A percentile compares a stretch with the other conserved stretches of the same genome.
Evolutionary conservation across 129 eudicot species (phyloP).

Genomic region (sunflower (Helianthus annuus)): DNA sequence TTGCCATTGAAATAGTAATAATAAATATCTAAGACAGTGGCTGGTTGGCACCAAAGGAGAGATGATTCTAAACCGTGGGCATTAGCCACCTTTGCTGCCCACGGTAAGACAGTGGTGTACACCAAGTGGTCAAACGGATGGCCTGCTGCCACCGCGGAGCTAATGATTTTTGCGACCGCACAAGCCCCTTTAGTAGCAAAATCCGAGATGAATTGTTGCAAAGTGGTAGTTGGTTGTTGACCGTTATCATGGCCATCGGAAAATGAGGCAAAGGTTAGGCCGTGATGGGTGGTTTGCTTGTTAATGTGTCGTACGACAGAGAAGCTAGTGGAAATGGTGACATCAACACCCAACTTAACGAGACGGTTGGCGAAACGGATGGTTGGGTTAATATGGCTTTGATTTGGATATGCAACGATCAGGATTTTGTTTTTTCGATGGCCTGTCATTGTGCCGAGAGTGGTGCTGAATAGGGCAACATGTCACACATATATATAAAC

Average conservation of each 20-base stretch:
- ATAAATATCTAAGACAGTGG: constrained; percentile 38
- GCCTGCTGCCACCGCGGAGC: neutral
- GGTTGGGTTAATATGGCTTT: constrained; percentile 50
- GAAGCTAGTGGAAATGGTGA: constrained; percentile 32
- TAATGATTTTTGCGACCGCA: constrained; percentile 20
- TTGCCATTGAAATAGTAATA: constrained; percentile 42
- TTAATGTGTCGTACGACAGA: neutral
- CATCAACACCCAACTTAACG: constrained; percentile 28
- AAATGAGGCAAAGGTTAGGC: constrained; percentile 17
- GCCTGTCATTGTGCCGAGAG: neutral
- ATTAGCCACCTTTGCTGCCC: constrained; percentile 50
- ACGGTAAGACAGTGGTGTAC: constrained; percentile 42
- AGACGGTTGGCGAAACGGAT: constrained; percentile 40
- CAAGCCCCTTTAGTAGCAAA: neutral
- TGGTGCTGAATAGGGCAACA: neutral
- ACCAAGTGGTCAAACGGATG: constrained; percentile 37
- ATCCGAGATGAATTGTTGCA: constrained; percentile 29
- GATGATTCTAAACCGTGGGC: constrained; percentile 31
- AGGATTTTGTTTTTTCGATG: constrained; percentile 14
- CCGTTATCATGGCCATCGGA: constrained; percentile 25
- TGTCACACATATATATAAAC: neutral
- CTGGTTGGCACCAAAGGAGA: constrained; percentile 59
- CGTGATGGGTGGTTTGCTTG: constrained; percentile 7
- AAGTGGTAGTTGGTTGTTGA: constrained; percentile 8
- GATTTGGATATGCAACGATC: constrained; percentile 35